phyloP scores from a whole-genome alignment of 2,329 filamentous ascomycete species.

The Ophiostoma ulmi region DNA sequence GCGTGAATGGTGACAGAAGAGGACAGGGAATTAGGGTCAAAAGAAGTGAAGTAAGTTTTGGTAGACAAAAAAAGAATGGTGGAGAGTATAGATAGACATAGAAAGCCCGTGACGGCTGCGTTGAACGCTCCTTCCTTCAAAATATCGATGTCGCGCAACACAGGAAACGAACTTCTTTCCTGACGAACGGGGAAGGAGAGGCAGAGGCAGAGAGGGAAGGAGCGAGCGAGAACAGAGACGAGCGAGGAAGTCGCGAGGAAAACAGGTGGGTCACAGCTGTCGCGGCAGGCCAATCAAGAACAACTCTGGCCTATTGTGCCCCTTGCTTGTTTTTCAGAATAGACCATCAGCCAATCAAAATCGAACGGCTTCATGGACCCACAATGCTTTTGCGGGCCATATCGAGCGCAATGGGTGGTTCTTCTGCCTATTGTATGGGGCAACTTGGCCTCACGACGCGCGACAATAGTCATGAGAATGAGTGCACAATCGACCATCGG shows the following conservation, averaged over 20 bases:
- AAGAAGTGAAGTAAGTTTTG: neutral
- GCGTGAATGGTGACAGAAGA: neutral
- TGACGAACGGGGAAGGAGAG: constrained; percentile 20
- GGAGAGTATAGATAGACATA: neutral
- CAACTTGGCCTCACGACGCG: constrained; percentile 14
- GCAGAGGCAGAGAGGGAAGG: constrained; percentile 17
- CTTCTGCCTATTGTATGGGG: constrained; percentile 11
- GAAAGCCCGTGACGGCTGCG: constrained; percentile 6
- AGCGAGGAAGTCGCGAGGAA: constrained; percentile 16
- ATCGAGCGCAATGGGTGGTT: constrained; percentile 5
- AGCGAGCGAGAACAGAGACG: constrained; percentile 19
- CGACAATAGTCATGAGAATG: neutral
- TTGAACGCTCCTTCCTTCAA: constrained; percentile 20
- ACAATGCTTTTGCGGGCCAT: constrained; percentile 1
- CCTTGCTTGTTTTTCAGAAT: constrained; percentile 19
- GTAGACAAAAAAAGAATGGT: neutral
- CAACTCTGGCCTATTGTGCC: neutral
- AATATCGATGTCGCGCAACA: constrained; percentile 22
- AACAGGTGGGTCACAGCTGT: constrained; percentile 10
- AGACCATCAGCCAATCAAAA: constrained; percentile 1
- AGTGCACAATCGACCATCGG: neutral
- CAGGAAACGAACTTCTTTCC: constrained; percentile 19
- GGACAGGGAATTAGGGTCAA: neutral
- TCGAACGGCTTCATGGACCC: neutral
- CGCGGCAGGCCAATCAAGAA: constrained; percentile 19